These are phyloP conservation scores for Dillenia suffruticosa DNA, from an alignment of 164 flowering plant genomes.

Conservation along the genomic window DNA sequence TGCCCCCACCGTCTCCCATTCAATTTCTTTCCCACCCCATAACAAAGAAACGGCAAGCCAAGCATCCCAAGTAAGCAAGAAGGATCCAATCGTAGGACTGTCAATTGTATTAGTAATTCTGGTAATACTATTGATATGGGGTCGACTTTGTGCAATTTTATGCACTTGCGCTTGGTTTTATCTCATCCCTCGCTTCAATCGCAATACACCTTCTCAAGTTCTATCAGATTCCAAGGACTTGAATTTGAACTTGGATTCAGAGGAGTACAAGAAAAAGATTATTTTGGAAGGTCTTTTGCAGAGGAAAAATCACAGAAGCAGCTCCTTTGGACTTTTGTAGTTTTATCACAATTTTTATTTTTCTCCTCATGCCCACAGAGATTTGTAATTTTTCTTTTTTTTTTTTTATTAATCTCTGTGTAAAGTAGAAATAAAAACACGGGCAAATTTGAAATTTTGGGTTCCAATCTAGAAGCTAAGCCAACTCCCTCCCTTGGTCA, in stretches of 20 bases:
- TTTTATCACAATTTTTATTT: too few relatives aligned
- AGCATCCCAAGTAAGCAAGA: background rate
- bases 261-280: slow-evolving; percentile 46
- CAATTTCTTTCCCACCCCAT: background rate
- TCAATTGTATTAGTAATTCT: slow-evolving; percentile 41
- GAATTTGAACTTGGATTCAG: slow-evolving; percentile 17
- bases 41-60: background rate
- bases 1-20: background rate
- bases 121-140: slow-evolving; percentile 43
- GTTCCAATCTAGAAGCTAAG: too few relatives aligned
- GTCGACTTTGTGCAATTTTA: slow-evolving; percentile 51
- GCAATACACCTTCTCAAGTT: background rate
- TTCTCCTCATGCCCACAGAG: too few relatives aligned
- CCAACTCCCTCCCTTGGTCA: too few relatives aligned
- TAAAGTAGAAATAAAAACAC: too few relatives aligned
- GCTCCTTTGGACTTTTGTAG: background rate
- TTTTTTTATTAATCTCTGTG: too few relatives aligned
- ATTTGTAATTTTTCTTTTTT: too few relatives aligned
- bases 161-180: slow-evolving; percentile 54
- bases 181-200: slow-evolving; percentile 23
- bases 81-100: slow-evolving; percentile 37
- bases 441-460: too few relatives aligned
- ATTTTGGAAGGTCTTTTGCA: slow-evolving; percentile 46
- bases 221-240: background rate
- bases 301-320: slow-evolving; percentile 18